Percentiles rank a stretch among this genome's conserved stretches.
phyloP scores from a whole-genome alignment of 2,329 filamentous ascomycete genomes.

The Tolypocladium guangdongense region DNA sequence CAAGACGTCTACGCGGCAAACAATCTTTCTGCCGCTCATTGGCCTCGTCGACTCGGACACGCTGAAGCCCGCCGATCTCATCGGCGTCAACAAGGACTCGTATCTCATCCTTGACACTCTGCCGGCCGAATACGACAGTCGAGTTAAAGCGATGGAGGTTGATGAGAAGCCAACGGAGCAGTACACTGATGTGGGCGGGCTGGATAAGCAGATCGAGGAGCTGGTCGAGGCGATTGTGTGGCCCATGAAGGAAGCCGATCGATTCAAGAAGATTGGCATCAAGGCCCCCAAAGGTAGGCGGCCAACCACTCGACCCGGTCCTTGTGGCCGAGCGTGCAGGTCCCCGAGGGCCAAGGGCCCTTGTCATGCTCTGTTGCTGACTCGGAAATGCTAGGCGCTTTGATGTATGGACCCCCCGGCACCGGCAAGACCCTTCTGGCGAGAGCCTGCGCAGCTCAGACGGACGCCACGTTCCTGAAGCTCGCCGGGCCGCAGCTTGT shows the following conservation, averaged over 20 bases:
- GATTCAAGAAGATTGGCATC: constrained; percentile 99
- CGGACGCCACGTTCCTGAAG: constrained; percentile 97
- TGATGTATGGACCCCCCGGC: constrained; percentile 94
- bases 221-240: constrained; percentile 96
- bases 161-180: constrained; percentile 99
- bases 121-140: constrained; percentile 94
- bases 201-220: constrained; percentile 99
- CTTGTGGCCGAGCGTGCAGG: neutral
- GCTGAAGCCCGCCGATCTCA: constrained; percentile 90
- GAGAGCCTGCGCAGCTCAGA: constrained; percentile 92
- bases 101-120: constrained; percentile 95
- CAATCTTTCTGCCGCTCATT: constrained; percentile 95
- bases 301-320: neutral
- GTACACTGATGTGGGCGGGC: constrained; percentile 92
- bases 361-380: neutral
- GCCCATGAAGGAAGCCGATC: constrained; percentile 99
- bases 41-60: constrained; percentile 92
- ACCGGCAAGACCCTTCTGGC: constrained; percentile 88
- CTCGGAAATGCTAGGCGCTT: constrained; percentile 51
- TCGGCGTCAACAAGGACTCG: constrained; percentile 98
- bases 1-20: constrained; percentile 97
- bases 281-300: constrained; percentile 89
- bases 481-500: constrained; percentile 94
- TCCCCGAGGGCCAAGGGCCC: neutral
- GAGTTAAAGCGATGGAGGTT: constrained; percentile 99